Evolutionary conservation across 352 stramenopile genomes (phyloP).

Genomic region (Phytophthora fragariae): DNA sequence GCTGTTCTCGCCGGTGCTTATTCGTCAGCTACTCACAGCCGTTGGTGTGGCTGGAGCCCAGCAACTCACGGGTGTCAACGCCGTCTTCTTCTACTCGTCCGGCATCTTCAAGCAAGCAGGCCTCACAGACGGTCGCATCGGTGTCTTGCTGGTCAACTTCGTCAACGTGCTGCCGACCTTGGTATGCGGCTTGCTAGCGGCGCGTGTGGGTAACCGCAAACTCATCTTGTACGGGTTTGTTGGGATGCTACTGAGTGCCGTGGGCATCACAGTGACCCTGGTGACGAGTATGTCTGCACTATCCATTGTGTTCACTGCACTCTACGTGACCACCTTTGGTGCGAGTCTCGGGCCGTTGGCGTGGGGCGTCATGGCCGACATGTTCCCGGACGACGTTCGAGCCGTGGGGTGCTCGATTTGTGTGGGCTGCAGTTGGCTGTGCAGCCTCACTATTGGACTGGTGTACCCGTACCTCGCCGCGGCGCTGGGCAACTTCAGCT

Average conservation of each 20-base stretch:
- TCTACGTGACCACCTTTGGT: slow-evolving; percentile 56
- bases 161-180: slow-evolving; percentile 64
- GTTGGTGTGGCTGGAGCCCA: slow-evolving; percentile 51
- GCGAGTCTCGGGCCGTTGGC: slow-evolving; percentile 58
- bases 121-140: slow-evolving; percentile 57
- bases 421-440: slow-evolving; percentile 58
- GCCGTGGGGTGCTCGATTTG: slow-evolving; percentile 50
- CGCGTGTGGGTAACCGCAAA: slow-evolving; percentile 48
- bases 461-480: slow-evolving; percentile 61
- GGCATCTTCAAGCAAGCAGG: slow-evolving; percentile 63
- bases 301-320: slow-evolving; percentile 54
- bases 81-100: slow-evolving; percentile 77
- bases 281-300: slow-evolving; percentile 34
- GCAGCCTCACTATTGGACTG: slow-evolving; percentile 58
- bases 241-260: slow-evolving; percentile 52
- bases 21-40: slow-evolving; percentile 51
- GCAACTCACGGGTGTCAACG: slow-evolving; percentile 70
- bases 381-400: slow-evolving; percentile 64
- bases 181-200: slow-evolving; percentile 37
- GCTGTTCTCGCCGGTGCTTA: slow-evolving; percentile 30
- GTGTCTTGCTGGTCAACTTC: slow-evolving; percentile 57
- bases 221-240: slow-evolving; percentile 54
- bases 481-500: slow-evolving; percentile 48
- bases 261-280: slow-evolving; percentile 56
- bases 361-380: slow-evolving; percentile 55